Evolutionary conservation across 345 rosid genomes (phyloP).

Genomic region (Eucalyptus sp.): DNA sequence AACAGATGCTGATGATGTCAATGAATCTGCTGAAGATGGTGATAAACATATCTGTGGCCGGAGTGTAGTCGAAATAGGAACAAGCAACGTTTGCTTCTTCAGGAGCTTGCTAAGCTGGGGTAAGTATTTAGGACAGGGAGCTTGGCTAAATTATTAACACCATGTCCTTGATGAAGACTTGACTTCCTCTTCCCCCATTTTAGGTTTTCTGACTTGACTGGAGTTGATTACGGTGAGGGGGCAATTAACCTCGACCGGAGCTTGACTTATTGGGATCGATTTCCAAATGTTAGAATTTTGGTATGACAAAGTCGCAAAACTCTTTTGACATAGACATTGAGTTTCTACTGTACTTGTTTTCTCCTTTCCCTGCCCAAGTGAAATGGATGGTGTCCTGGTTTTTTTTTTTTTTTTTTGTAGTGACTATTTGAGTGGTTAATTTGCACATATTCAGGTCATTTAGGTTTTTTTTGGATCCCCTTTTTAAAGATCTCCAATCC

Average conservation of each 20-base stretch:
- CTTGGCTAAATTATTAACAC: neutral
- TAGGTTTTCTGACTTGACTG: slow-evolving; percentile 87
- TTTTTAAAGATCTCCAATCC: neutral
- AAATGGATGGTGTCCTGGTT: neutral
- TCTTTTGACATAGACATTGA: neutral
- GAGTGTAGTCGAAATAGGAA: slow-evolving; percentile 93
- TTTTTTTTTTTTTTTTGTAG: neutral
- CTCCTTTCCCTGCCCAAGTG: neutral
- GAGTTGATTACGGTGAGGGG: slow-evolving; percentile 82
- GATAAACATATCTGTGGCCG: slow-evolving; percentile 51
- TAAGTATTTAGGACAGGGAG: slow-evolving; percentile 22
- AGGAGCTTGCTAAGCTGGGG: slow-evolving; percentile 91
- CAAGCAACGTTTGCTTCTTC: slow-evolving; percentile 92
- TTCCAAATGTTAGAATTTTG: slow-evolving; percentile 51
- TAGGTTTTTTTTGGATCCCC: neutral
- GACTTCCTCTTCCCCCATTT: neutral
- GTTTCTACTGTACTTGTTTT: neutral
- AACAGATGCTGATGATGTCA: slow-evolving; percentile 21
- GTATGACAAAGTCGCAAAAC: slow-evolving; percentile 15
- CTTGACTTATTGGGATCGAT: slow-evolving; percentile 77
- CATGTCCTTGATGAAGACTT: neutral
- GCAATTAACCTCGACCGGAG: slow-evolving; percentile 74
- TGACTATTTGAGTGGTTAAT: neutral
- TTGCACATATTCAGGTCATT: neutral
- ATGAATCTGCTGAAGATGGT: slow-evolving; percentile 30